Evolutionary conservation across 2,329 filamentous ascomycete genomes (phyloP).

Genomic region (Colletotrichum tabaci): DNA sequence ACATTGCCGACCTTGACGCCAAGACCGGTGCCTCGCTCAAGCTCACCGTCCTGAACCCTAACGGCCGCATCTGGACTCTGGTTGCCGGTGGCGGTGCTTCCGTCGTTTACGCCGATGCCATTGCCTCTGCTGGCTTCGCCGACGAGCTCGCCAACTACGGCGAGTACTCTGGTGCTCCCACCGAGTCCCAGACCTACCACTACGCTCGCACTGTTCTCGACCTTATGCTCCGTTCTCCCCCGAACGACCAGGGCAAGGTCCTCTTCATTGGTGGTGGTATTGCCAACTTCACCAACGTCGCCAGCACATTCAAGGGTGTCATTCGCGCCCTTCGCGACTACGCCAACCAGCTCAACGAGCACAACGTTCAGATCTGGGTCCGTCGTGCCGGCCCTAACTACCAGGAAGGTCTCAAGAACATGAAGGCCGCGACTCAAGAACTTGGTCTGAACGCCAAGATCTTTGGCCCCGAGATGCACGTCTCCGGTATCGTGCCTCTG

Average conservation of each 20-base stretch:
- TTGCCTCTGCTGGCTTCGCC: constrained; percentile 95
- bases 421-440: constrained; percentile 96
- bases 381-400: constrained; percentile 93
- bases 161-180: constrained; percentile 99
- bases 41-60: constrained; percentile 93
- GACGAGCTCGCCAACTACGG: constrained; percentile 99
- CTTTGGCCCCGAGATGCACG: constrained; percentile 89
- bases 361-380: constrained; percentile 99
- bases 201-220: constrained; percentile 98
- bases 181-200: constrained; percentile 99
- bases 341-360: constrained; percentile 87
- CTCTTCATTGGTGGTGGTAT: constrained; percentile 99
- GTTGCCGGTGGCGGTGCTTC: constrained; percentile 99
- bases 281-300: constrained; percentile 99
- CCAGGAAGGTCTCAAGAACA: constrained; percentile 99
- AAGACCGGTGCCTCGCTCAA: constrained; percentile 99
- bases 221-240: constrained; percentile 93
- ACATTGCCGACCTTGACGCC: constrained; percentile 98
- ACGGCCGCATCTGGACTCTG: constrained; percentile 96
- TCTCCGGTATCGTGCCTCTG: constrained; percentile 95
- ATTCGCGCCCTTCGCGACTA: constrained; percentile 96
- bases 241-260: constrained; percentile 92
- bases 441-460: constrained; percentile 82
- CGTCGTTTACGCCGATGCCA: constrained; percentile 98
- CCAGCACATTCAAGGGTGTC: constrained; percentile 99